These are phyloP conservation scores for Achaetomiella virescens DNA, from an alignment of 495 filamentous ascomycete genomes.

Conservation along the genomic window DNA sequence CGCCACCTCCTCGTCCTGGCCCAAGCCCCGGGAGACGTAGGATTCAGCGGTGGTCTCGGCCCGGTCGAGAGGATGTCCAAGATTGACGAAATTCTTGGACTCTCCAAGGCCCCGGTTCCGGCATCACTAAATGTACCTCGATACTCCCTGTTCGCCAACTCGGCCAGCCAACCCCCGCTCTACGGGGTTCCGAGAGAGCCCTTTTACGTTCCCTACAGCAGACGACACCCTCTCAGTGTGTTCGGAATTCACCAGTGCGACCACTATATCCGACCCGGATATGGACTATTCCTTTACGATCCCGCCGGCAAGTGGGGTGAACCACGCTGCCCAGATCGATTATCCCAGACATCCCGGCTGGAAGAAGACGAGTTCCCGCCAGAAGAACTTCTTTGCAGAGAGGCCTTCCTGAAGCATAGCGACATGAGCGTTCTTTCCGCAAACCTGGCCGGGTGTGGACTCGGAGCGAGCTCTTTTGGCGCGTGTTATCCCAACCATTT, in stretches of 20 bases:
- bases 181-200: neutral
- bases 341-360: too few species aligned
- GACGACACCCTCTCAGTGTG: neutral
- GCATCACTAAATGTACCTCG: neutral
- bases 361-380: too few species aligned
- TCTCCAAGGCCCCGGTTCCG: neutral
- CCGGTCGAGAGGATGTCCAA: neutral
- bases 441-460: too few species aligned
- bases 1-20: neutral
- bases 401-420: too few species aligned
- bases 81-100: neutral
- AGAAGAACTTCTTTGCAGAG: too few species aligned
- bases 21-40: neutral
- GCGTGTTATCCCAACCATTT: too few species aligned
- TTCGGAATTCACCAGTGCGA: neutral
- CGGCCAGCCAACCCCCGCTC: too few species aligned
- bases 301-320: too few species aligned
- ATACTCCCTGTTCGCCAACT: too few species aligned
- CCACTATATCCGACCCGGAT: neutral
- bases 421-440: too few species aligned
- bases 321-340: too few species aligned
- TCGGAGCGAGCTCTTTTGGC: too few species aligned
- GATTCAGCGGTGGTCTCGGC: conserved; percentile 4
- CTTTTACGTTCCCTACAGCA: neutral
- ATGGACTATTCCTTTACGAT: neutral